Conservation (phyloP, 352 stramenopile genomes). For the Peronosclerospora sorghi region DNA sequence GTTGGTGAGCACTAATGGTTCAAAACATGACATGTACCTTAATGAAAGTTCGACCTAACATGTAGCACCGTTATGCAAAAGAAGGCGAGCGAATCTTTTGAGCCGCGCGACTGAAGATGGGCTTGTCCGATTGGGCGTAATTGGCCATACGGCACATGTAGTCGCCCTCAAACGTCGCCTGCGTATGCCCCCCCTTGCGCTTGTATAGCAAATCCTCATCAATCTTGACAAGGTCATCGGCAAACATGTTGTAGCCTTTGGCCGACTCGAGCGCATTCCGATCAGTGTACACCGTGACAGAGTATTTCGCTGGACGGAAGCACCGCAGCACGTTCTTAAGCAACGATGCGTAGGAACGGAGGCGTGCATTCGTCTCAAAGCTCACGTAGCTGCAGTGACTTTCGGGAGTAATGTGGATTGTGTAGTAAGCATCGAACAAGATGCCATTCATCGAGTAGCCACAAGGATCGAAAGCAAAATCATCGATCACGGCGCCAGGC, state of each 20-base stretch:
- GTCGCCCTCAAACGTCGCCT: slow-evolving; percentile 77
- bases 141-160: slow-evolving; percentile 82
- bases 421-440: slow-evolving; percentile 96
- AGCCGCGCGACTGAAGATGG: slow-evolving; percentile 31
- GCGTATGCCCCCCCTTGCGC: slow-evolving; percentile 71
- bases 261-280: slow-evolving; percentile 49
- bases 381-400: slow-evolving; percentile 92
- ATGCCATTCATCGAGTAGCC: slow-evolving; percentile 99
- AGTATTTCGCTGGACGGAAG: slow-evolving; percentile 95
- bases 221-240: slow-evolving; percentile 52
- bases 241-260: slow-evolving; percentile 66
- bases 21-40: no score
- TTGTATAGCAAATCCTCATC: slow-evolving; percentile 75
- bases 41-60: no score
- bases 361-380: slow-evolving; percentile 96
- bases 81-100: slow-evolving; percentile 69
- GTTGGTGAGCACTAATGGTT: no score
- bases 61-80: no score
- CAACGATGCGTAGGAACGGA: slow-evolving; percentile 82
- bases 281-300: slow-evolving; percentile 95
- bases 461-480: slow-evolving; percentile 97
- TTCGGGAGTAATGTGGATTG: slow-evolving; percentile 98
- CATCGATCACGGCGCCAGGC: slow-evolving; percentile 92
- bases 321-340: slow-evolving; percentile 96
- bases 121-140: slow-evolving; percentile 40